phyloP scores from a whole-genome alignment of 208 protist species.

The Spongospora subterranea region DNA sequence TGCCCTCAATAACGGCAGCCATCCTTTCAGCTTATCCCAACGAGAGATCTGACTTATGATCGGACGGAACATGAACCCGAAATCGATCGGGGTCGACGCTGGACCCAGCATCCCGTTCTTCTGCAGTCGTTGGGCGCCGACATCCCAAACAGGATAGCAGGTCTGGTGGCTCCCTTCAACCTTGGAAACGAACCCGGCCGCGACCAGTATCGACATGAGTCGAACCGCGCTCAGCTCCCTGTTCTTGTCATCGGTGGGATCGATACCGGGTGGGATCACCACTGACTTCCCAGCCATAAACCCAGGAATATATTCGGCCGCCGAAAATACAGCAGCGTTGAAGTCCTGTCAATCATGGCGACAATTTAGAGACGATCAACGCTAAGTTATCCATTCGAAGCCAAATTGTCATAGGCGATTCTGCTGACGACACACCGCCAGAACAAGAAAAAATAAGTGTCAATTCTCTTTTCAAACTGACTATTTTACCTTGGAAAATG shows the following conservation, averaged over 20 bases:
- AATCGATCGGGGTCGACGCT: neutral
- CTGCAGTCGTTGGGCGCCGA: neutral
- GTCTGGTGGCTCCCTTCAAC: neutral
- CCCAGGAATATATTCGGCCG: constrained; percentile 38
- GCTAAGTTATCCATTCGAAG: no score
- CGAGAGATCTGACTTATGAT: constrained; percentile 21
- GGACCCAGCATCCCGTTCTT: neutral
- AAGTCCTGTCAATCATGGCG: neutral
- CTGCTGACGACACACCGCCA: no score
- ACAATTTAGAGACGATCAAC: no score
- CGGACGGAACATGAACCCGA: constrained; percentile 51
- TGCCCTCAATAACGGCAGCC: neutral
- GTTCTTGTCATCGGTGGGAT: constrained; percentile 35
- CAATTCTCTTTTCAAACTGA: neutral
- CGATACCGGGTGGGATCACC: constrained; percentile 46
- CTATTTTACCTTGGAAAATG: neutral
- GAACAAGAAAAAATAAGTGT: neutral
- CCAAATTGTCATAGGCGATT: no score
- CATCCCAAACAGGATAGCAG: neutral
- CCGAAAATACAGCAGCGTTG: constrained; percentile 19
- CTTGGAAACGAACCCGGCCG: neutral
- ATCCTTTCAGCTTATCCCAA: constrained; percentile 41
- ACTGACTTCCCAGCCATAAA: neutral
- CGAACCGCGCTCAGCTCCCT: neutral
- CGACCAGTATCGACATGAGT: neutral